Conservation (phyloP, 1,139 yeast species). For the Hansenula sp. region DNA sequence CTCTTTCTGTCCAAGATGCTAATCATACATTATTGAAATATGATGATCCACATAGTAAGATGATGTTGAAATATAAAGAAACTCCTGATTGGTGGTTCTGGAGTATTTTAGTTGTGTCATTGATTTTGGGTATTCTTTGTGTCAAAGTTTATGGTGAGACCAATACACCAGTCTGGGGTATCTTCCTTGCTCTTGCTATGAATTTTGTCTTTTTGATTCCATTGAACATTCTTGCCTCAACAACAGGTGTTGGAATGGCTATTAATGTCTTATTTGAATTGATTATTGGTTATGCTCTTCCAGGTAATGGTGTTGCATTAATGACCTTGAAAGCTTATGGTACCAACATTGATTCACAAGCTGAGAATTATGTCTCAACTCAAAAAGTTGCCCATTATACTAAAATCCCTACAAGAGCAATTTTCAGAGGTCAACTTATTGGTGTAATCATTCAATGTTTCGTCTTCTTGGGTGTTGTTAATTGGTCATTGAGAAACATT, state of each 20-base stretch:
- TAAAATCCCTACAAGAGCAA: conserved; percentile 55
- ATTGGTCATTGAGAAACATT: conserved; percentile 46
- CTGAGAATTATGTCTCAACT: conserved; percentile 50
- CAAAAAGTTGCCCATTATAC: conserved; percentile 60
- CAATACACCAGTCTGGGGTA: conserved; percentile 44
- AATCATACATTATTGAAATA: conserved; percentile 28
- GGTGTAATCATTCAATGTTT: conserved; percentile 40
- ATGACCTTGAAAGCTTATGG: conserved; percentile 58
- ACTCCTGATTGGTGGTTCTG: conserved; percentile 63
- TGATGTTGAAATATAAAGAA: conserved; percentile 53
- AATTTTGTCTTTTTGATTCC: conserved; percentile 54
- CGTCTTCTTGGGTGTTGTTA: conserved; percentile 47
- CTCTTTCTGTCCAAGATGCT: not conserved
- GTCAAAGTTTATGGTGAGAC: conserved; percentile 41
- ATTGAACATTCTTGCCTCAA: conserved; percentile 41
- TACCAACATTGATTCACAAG: conserved; percentile 56
- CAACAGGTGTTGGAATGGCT: conserved; percentile 49
- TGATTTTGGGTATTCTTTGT: conserved; percentile 44
- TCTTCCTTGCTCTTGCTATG: conserved; percentile 52
- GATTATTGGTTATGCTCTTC: conserved; percentile 58
- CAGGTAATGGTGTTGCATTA: conserved; percentile 59
- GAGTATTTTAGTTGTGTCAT: conserved; percentile 40
- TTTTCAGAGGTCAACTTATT: conserved; percentile 54
- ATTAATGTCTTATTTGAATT: conserved; percentile 57
- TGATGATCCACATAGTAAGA: conserved; percentile 50